Percentiles rank a stretch among this genome's conserved stretches.
Evolutionary conservation across 192 early-diverging fungal genomes (phyloP).

Genomic region (Backusella australiensis): DNA sequence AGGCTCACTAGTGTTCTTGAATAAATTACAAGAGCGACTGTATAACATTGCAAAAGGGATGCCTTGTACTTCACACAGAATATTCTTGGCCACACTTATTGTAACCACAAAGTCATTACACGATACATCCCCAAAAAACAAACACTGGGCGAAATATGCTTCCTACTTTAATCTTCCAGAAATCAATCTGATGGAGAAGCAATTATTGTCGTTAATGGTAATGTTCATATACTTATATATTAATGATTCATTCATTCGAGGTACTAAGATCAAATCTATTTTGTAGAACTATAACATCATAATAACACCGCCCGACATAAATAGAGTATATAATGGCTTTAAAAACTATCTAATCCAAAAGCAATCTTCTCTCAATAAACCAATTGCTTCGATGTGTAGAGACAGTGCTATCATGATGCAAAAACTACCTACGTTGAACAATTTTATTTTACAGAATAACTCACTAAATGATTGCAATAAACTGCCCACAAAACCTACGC

Average conservation of each 20-base stretch:
- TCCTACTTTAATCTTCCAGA: slow-evolving; percentile 69
- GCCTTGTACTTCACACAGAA: slow-evolving; percentile 77
- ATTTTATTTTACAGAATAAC: neutral
- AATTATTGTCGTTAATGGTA: slow-evolving; percentile 66
- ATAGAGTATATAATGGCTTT: neutral
- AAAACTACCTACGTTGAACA: neutral
- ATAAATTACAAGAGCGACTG: slow-evolving; percentile 61
- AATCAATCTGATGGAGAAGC: slow-evolving; percentile 83
- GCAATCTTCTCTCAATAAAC: neutral
- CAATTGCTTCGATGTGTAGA: neutral
- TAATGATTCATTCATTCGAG: neutral
- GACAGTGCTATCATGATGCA: neutral
- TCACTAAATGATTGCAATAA: neutral
- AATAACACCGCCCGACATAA: slow-evolving; percentile 17
- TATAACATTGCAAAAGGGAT: slow-evolving; percentile 74
- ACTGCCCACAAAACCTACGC: slow-evolving; percentile 2
- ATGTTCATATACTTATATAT: slow-evolving; percentile 12
- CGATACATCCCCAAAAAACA: slow-evolving; percentile 81
- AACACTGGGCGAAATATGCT: slow-evolving; percentile 79
- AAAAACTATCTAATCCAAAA: neutral
- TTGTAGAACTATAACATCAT: slow-evolving; percentile 27
- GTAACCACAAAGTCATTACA: slow-evolving; percentile 77
- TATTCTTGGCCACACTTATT: slow-evolving; percentile 75
- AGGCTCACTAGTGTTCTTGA: slow-evolving; percentile 68
- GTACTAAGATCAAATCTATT: neutral